Conservation (phyloP, 495 filamentous ascomycete genomes). For the Baudoinia panamericana region DNA sequence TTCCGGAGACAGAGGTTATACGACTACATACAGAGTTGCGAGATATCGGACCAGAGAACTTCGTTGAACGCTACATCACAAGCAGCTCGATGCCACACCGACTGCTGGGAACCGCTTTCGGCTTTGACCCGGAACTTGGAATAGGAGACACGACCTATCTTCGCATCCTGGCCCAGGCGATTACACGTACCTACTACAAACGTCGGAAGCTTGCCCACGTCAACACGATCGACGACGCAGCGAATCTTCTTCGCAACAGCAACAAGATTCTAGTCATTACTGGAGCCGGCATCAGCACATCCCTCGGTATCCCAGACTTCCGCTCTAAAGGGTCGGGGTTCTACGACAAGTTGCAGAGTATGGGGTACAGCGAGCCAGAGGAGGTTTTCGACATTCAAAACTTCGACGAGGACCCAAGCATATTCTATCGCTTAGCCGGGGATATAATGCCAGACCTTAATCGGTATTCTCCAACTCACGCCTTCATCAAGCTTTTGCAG, state of each 20-base stretch:
- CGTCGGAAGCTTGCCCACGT: conserved; percentile 66
- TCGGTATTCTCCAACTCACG: conserved; percentile 72
- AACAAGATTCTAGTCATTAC: conserved; percentile 87
- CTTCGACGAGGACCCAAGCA: conserved; percentile 71
- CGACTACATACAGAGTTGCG: conserved; percentile 35
- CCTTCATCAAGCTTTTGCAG: conserved; percentile 90
- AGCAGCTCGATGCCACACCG: conserved; percentile 56
- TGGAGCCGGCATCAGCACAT: conserved; percentile 72
- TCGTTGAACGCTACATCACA: conserved; percentile 60
- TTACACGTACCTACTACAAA: conserved; percentile 71
- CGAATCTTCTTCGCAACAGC: conserved; percentile 54
- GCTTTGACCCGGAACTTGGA: conserved; percentile 36
- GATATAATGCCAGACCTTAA: conserved; percentile 74
- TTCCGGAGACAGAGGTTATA: neutral
- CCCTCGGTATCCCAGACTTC: conserved; percentile 56
- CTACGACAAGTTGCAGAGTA: conserved; percentile 69
- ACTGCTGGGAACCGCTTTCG: conserved; percentile 87
- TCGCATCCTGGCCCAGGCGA: conserved; percentile 57
- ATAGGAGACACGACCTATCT: conserved; percentile 62
- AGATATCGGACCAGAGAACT: conserved; percentile 59
- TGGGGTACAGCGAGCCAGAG: conserved; percentile 72
- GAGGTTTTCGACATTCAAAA: conserved; percentile 85
- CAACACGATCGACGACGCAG: conserved; percentile 82
- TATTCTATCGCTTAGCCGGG: conserved; percentile 85
- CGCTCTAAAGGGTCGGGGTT: conserved; percentile 54